Percentiles rank a stretch among this genome's conserved stretches.
phyloP scores from a whole-genome alignment of 1,139 yeast species.

The Magnusiomyces tetraspermus region DNA sequence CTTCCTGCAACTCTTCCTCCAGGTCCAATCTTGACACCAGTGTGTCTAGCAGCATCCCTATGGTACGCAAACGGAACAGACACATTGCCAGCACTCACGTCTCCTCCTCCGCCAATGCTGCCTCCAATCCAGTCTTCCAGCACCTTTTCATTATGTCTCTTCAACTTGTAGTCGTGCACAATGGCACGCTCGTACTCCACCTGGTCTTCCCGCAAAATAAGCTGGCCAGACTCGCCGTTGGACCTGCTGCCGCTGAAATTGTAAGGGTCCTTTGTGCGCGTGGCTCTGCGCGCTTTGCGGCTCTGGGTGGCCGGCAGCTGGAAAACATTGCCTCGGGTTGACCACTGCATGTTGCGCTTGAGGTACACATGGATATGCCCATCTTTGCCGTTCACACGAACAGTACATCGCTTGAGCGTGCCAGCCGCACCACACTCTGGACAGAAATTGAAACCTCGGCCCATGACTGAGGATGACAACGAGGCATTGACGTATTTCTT shows the following conservation, averaged over 20 bases:
- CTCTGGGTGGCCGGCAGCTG: constrained; percentile 49
- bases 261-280: constrained; percentile 20
- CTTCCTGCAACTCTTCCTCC: constrained; percentile 41
- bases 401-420: constrained; percentile 83
- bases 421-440: constrained; percentile 86
- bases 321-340: constrained; percentile 73
- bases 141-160: constrained; percentile 75
- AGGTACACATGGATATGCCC: constrained; percentile 87
- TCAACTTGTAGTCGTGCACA: constrained; percentile 81
- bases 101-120: constrained; percentile 5
- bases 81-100: constrained; percentile 79
- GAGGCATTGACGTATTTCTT: constrained; percentile 7
- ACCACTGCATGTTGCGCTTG: constrained; percentile 90
- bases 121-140: constrained; percentile 88
- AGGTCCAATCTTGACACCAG: constrained; percentile 70
- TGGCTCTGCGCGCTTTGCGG: constrained; percentile 29
- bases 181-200: constrained; percentile 83
- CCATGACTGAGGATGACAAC: constrained; percentile 2
- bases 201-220: constrained; percentile 79
- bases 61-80: constrained; percentile 75
- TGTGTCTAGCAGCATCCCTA: constrained; percentile 40
- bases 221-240: constrained; percentile 12
- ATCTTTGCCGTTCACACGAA: constrained; percentile 58
- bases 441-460: constrained; percentile 45
- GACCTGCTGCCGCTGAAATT: constrained; percentile 9